Evolutionary conservation across 2,329 filamentous ascomycete genomes (phyloP), one percentile per base, ranked within the genome.

Genomic region (Trichoderma hamatum): DNA sequence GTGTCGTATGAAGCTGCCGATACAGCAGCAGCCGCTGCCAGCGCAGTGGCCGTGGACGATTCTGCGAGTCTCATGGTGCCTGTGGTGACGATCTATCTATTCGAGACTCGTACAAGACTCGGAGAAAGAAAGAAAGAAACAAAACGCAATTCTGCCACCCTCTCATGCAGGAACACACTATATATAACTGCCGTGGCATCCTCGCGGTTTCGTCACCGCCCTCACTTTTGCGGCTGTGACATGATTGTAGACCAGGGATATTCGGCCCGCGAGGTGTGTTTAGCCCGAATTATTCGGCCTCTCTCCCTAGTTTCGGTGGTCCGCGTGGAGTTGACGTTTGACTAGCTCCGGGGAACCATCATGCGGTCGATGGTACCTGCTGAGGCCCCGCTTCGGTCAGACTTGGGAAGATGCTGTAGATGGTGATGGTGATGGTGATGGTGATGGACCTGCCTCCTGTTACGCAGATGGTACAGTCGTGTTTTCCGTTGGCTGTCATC

Each of bases 161-260:
- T 63, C 49, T 28, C 61, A 36, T 7, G 16, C 21, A 16, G 34
- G 6, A 13, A 36, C 60, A 34, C 43, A 36, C 13, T 24, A 28
- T 52, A 36, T 63, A 52, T 63, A 63, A 36, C 24, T 46, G 19
- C 59, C 14, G 13, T 24, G 19, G n/a, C 30, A 52, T 36, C 21
- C 49, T 26, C 60, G 43, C 30, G 21, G 36, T 32, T 4, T 26
- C 32, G n/a, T 54, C 61, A 54, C 34, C 46, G 61, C 61, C 30
- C 46, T 34, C 21, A 36, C 28, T 21, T 11, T 21, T 26, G 36
- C 36, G 58, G 36, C 26, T 26, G 3, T 21, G 21, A 32, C 46
- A 63, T 36, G 60, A 63, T 52, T 36, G 21, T 52, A 63, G 61
- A 64, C 61, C 52, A 64, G 61, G 61, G 46, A 64, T 32, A 64